phyloP scores from a whole-genome alignment of 106 monocot genomes.

The Gastrodia elata region DNA sequence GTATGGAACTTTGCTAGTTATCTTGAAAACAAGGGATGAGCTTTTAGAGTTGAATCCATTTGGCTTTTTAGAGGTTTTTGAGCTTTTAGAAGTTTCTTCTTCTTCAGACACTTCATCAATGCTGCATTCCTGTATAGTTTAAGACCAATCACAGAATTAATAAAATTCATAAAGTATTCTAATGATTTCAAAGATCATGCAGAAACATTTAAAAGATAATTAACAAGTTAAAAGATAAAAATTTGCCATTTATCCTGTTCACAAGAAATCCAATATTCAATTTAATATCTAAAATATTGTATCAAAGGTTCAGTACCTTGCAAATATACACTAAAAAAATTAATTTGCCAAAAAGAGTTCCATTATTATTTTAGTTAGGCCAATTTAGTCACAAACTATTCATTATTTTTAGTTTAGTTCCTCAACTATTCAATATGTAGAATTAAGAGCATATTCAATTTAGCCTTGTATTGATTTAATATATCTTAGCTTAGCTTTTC shows the following conservation, averaged over 20 bases:
- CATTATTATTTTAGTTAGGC: too few relatives aligned
- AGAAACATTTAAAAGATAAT: not conserved
- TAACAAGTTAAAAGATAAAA: not conserved
- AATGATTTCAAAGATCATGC: not conserved
- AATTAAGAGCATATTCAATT: too few relatives aligned
- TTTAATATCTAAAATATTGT: not conserved
- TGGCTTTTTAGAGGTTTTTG: conserved; percentile 49
- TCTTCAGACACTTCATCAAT: conserved; percentile 57
- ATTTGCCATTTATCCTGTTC: not conserved
- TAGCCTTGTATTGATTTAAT: too few relatives aligned
- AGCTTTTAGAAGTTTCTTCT: conserved; percentile 57
- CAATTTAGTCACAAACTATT: too few relatives aligned
- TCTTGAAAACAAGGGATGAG: conserved; percentile 49
- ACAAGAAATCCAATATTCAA: conserved; percentile 1
- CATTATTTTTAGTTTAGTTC: too few relatives aligned
- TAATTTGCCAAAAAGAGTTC: too few relatives aligned
- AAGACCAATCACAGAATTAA: not conserved
- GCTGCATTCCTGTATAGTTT: conserved; percentile 45
- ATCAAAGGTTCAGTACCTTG: not conserved
- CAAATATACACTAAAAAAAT: too few relatives aligned
- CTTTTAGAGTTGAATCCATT: conserved; percentile 47
- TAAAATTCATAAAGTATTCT: not conserved
- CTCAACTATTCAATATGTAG: too few relatives aligned
- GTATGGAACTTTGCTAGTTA: conserved; percentile 60
- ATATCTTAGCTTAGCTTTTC: too few relatives aligned